A percentile compares a stretch with the other conserved stretches of the same genome.
Conservation (phyloP, 345 rosid species). For the Fremontodendron californicum region DNA sequence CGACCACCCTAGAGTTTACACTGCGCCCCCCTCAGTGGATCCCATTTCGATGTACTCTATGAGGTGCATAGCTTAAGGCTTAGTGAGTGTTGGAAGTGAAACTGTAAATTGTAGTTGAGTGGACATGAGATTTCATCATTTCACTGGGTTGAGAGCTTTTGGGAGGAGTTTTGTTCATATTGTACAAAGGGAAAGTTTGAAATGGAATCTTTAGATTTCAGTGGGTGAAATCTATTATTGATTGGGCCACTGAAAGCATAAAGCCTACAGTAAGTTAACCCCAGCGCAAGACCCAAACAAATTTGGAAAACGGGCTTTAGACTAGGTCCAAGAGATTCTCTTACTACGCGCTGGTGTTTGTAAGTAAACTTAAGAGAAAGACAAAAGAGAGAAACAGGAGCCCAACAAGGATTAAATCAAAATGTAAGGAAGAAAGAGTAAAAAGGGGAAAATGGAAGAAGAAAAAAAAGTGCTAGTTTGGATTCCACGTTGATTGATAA, state of each 20-base stretch:
- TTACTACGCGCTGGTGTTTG: too few species aligned
- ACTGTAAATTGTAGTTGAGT: background rate
- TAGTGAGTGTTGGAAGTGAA: background rate
- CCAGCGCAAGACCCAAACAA: background rate
- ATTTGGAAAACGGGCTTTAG: too few species aligned
- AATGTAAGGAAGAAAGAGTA: too few species aligned
- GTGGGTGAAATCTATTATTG: background rate
- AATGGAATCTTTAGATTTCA: background rate
- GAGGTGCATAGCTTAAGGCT: constrained; percentile 46
- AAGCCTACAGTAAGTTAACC: background rate
- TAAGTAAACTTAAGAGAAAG: too few species aligned
- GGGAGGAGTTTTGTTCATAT: background rate
- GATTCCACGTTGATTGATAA: too few species aligned
- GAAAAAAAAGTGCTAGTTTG: too few species aligned
- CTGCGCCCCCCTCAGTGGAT: constrained; percentile 25
- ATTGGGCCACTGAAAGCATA: background rate
- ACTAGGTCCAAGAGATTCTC: too few species aligned
- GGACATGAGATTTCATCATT: too few species aligned
- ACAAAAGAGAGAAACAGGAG: too few species aligned
- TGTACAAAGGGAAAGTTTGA: background rate
- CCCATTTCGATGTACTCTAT: constrained; percentile 35
- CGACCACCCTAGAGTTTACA: constrained; percentile 39
- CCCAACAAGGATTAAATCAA: too few species aligned
- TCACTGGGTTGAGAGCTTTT: too few species aligned
- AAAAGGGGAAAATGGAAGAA: too few species aligned